Evolutionary conservation across 352 stramenopile species (phyloP), one percentile per base, ranked within the genome.

Genomic region (Phytophthora chlamydospora): DNA sequence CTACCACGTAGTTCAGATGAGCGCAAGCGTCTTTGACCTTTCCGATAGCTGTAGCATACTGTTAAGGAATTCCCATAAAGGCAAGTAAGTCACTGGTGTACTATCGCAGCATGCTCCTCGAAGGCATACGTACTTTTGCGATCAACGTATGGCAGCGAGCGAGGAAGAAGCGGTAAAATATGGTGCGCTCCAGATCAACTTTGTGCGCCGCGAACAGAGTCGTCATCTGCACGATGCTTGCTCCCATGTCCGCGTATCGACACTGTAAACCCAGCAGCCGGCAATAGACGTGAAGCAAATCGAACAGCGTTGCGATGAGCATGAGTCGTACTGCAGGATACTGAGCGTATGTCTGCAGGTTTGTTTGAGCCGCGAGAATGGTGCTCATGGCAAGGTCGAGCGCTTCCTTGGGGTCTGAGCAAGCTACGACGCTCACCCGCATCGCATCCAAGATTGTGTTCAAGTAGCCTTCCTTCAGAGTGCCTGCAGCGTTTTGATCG

Each of bases 221-320:
- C 16, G 79, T 57, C 58, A 89, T 78, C 46, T 93, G 76, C 7
- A 62, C 60, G 19, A 93, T 73, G 21, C 71, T 85, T 16, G 65
- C 59, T 4, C 79, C 84, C 71, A 93, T 81, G 39, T 90, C 84
- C 36, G 69, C 75, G 58, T 89, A 90, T 36, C 82, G 68, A 40
- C 76, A 86, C 43, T 93, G 81, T 35, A 88, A 58, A 1, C 52
- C 51, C 24, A 86, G 71, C 11, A 91, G 54, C n/a, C 73, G 53
- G 29, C 84, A 93, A 46, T 89, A 86, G 32, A 78, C 43, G 45
- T 85, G 65, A 1, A 91, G 68, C 80, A 88, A 84, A 54, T 93
- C 84, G 41, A 93, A 87, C 24, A 93, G 60, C 7, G 72, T 75
- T 9, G 66, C 76, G 24, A 86, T 66, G 36, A 91, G 66, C 58